Base-by-base conservation (phyloP, 306 rosid species). In the Cucurbita maxima region DNA sequence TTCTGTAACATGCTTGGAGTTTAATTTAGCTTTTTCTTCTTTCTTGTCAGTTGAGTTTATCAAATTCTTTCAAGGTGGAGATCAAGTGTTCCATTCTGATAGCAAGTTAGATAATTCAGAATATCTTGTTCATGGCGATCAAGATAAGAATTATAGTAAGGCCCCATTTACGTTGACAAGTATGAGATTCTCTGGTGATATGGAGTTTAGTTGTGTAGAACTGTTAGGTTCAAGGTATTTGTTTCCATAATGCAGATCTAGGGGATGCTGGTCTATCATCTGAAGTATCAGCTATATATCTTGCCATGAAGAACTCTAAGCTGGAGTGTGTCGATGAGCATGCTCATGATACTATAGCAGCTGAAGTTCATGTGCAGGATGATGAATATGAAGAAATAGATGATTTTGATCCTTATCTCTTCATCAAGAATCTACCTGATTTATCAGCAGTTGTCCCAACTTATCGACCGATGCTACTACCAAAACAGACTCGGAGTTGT, bases 401-500 rank as follows among this genome's bases (percentile, higher is more conserved):
- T 59, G 97, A 91, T 74, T 95, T 95, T 71, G 92, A 95, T 75
- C 99, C 99, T 59, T 95, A 91, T 80, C 81, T 95, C 54, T 95
- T 95, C 86, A 95, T 95, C 77, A 91, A 95, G 88, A 86, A 89
- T 79, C 86, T 95, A 75, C 99, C 99, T 13, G 96, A 86, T 72
- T 86, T 95, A 79, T 85, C 92, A 56, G 76, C 87, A 0, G 96
- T 95, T 57, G 99, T 95, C 80, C 99, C 99, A 57, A 91, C 96
- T 69, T 91, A 86, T 81, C 93, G 99, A 78, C 89, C 79, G 10
- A 51, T 89, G 85, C 84, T 95, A 80, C 87, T 95, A 70, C 99
- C 99, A 56, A 95, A 88, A 82, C 96, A 95, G 83, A 95, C 99
- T 37, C 91, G 99, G 85, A 91, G 99, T 80, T 95, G 99, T 70